Percentiles rank a stretch among this genome's conserved stretches.
Conservation (phyloP, 176 grass and related monocot genomes). For the Elaeis guineensis region DNA sequence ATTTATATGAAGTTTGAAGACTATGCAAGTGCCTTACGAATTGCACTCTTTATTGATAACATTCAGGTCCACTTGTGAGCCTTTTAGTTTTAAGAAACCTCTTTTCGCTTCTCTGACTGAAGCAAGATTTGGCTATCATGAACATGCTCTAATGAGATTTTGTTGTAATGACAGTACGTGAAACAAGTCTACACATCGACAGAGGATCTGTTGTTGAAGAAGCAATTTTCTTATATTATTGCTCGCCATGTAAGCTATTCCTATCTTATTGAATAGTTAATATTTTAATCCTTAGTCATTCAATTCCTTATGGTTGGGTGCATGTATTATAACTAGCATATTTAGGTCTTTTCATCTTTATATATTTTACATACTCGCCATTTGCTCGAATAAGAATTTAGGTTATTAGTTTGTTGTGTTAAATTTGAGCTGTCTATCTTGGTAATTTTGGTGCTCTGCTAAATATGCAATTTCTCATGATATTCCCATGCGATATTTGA, state of each 20-base stretch:
- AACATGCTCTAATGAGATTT: constrained; percentile 10
- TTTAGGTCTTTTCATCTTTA: too few relatives aligned
- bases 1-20: constrained; percentile 93
- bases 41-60: constrained; percentile 68
- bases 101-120: neutral
- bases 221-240: constrained; percentile 90
- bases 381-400: too few relatives aligned
- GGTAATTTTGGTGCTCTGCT: too few relatives aligned
- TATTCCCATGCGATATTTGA: too few relatives aligned
- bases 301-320: too few relatives aligned
- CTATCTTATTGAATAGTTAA: neutral
- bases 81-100: too few relatives aligned
- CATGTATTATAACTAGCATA: too few relatives aligned
- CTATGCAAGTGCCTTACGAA: constrained; percentile 69
- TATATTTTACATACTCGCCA: too few relatives aligned
- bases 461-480: too few relatives aligned
- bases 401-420: too few relatives aligned
- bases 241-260: constrained; percentile 67
- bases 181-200: constrained; percentile 82
- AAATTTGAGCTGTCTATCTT: too few relatives aligned
- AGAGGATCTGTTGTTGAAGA: constrained; percentile 73
- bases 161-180: constrained; percentile 57
- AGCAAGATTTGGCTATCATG: neutral
- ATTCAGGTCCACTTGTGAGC: constrained; percentile 30
- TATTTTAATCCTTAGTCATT: neutral